phyloP scores from a whole-genome alignment of 2,329 filamentous ascomycete genomes.

The Leptographium procerum region DNA sequence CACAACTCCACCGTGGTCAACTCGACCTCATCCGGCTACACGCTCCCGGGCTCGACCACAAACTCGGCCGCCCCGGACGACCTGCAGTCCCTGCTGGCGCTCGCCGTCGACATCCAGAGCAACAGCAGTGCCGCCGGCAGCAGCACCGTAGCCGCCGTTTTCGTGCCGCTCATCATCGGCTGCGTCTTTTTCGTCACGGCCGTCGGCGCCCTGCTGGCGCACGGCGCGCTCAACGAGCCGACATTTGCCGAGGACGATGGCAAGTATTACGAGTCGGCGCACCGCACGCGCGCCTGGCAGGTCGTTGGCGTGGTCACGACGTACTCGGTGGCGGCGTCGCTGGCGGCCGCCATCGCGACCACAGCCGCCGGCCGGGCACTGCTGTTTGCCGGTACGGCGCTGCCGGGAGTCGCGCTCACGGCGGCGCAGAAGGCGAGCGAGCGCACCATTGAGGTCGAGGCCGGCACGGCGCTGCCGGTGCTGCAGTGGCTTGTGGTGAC shows the following conservation, averaged over 20 bases:
- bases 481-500: constrained; percentile 13
- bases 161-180: constrained; percentile 9
- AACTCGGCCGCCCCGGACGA: neutral
- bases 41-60: constrained; percentile 8
- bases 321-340: constrained; percentile 7
- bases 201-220: constrained; percentile 6
- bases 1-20: constrained; percentile 1
- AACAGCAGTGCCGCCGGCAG: constrained; percentile 7
- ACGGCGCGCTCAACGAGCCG: neutral
- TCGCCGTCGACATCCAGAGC: constrained; percentile 9
- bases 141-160: constrained; percentile 8
- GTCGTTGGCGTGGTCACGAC: constrained; percentile 7
- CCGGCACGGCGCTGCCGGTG: constrained; percentile 10
- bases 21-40: constrained; percentile 1
- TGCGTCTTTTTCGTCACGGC: constrained; percentile 8
- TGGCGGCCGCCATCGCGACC: constrained; percentile 10
- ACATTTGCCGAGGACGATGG: neutral
- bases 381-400: constrained; percentile 9
- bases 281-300: constrained; percentile 3
- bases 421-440: neutral
- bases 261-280: neutral
- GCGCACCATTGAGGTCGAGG: neutral
- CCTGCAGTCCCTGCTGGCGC: constrained; percentile 9
- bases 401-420: constrained; percentile 4
- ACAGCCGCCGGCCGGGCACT: constrained; percentile 12